Conservation (phyloP, 2,329 filamentous ascomycete genomes). For the Didymella arachidicola region DNA sequence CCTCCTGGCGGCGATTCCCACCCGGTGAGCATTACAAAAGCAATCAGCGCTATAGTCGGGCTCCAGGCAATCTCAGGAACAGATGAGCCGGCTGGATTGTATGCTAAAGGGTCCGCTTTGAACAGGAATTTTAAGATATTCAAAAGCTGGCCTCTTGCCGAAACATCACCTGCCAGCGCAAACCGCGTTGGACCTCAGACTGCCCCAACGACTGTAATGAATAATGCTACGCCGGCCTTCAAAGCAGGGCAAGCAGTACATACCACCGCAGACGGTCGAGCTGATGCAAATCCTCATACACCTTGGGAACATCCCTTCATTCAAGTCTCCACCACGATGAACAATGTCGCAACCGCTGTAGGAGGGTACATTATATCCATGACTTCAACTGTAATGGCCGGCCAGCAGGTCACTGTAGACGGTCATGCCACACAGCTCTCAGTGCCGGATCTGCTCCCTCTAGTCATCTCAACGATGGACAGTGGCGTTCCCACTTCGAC, state of each 20-base stretch:
- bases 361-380: neutral
- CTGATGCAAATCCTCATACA: neutral
- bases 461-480: neutral
- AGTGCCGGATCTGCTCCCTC: neutral
- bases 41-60: no score
- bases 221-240: neutral
- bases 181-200: neutral
- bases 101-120: neutral
- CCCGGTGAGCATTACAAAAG: no score
- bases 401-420: neutral
- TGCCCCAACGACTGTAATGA: neutral
- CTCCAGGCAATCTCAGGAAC: no score
- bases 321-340: neutral
- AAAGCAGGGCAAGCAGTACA: neutral
- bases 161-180: neutral
- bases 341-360: neutral
- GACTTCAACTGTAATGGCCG: neutral
- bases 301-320: slow-evolving; percentile 1
- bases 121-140: neutral
- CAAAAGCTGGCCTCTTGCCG: no score
- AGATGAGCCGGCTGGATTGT: neutral
- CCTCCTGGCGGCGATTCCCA: neutral
- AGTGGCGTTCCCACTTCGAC: neutral
- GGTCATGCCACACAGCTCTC: neutral
- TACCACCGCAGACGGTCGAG: neutral